A percentile compares a stretch with the other conserved stretches of the same genome.
These are phyloP conservation scores for Sugiyamaella paludigena DNA, from an alignment of 1,139 yeast species.

Conservation along the genomic window DNA sequence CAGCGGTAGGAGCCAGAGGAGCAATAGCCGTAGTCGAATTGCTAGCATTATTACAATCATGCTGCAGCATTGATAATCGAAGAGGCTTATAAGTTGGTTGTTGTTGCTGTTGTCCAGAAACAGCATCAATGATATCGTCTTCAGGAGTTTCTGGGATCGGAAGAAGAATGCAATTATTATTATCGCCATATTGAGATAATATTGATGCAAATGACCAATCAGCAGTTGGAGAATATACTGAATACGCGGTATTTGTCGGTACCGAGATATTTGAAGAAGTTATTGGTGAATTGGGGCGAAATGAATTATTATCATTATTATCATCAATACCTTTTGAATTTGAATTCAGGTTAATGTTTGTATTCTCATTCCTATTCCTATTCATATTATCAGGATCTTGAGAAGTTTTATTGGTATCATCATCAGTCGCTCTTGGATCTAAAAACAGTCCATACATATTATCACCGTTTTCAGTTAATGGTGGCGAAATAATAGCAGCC, in stretches of 20 bases:
- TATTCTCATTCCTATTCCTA: too few species aligned
- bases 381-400: too few species aligned
- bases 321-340: too few species aligned
- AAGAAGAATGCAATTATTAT: neutral
- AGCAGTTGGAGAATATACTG: slow-evolving; percentile 4
- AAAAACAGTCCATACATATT: slow-evolving; percentile 10
- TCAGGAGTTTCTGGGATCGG: slow-evolving; percentile 9
- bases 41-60: neutral
- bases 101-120: neutral
- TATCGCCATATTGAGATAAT: slow-evolving; percentile 3
- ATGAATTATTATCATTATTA: too few species aligned
- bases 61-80: slow-evolving; percentile 7
- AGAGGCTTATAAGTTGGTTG: neutral
- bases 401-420: neutral
- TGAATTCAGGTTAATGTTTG: neutral
- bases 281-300: slow-evolving; percentile 2
- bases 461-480: slow-evolving; percentile 14
- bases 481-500: slow-evolving; percentile 13
- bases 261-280: slow-evolving; percentile 3
- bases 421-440: neutral
- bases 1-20: too few species aligned
- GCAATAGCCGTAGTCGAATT: slow-evolving; percentile 7
- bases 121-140: slow-evolving; percentile 7
- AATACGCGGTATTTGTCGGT: slow-evolving; percentile 4
- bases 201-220: slow-evolving; percentile 9